A percentile compares a stretch with the other conserved stretches of the same genome.
phyloP scores from a whole-genome alignment of 164 flowering plant species.

The Tetrastigma voinierianum region DNA sequence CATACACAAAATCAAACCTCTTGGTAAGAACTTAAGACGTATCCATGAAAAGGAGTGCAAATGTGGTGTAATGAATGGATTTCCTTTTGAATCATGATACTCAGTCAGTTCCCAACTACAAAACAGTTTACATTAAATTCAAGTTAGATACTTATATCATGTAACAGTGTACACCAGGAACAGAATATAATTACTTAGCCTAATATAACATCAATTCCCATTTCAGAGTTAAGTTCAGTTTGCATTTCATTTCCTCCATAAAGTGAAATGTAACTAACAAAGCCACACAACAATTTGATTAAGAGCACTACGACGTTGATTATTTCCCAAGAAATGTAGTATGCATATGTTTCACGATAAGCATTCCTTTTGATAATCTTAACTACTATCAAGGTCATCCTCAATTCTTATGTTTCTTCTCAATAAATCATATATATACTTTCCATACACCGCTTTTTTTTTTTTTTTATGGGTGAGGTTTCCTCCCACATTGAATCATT shows the following conservation, averaged over 20 bases:
- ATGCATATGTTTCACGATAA: neutral
- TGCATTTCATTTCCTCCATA: neutral
- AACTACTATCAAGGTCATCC: too few species aligned
- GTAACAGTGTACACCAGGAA: neutral
- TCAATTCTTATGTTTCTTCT: neutral
- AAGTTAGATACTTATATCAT: constrained; percentile 3
- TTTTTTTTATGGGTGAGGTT: too few species aligned
- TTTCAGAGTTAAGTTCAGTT: neutral
- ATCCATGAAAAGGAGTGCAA: constrained; percentile 92
- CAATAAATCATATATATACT: neutral
- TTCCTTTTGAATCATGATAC: constrained; percentile 85
- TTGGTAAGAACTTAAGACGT: constrained; percentile 85
- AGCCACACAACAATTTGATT: too few species aligned
- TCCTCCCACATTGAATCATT: too few species aligned
- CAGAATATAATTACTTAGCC: too few species aligned
- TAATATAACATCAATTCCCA: too few species aligned
- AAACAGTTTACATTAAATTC: constrained; percentile 20
- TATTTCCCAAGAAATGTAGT: constrained; percentile 1
- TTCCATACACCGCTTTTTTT: too few species aligned
- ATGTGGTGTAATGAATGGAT: constrained; percentile 85
- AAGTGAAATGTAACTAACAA: neutral
- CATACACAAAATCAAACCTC: constrained; percentile 60
- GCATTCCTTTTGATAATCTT: too few species aligned
- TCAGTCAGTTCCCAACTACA: constrained; percentile 89
- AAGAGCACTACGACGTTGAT: neutral